Evolutionary conservation across 495 filamentous ascomycete genomes (phyloP), one percentile per base, ranked within the genome.

Genomic region (Corynascus novoguineensis): DNA sequence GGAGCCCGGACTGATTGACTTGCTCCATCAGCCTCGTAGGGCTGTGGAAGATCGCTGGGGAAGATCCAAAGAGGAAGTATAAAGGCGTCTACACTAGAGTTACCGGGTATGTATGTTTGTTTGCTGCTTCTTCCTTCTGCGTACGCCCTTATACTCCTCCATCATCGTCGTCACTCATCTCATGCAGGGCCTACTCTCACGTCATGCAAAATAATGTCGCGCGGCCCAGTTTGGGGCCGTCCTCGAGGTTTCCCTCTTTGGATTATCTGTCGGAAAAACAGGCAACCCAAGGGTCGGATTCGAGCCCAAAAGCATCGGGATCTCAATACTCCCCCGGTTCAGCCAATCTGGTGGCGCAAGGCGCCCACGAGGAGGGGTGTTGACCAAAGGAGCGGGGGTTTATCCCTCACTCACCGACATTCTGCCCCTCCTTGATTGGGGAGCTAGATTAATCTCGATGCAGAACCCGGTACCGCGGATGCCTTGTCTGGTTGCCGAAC

Each of bases 401-500:
- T 14, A n/a, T 41, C 25, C 37, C 50, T 53, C 50, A 53, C 50
- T 53, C 50, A 53, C 50, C 50, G 50, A 53, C 50, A 53, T 53
- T 53, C 50, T 42, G n/a, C 49, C 50, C 35, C 50, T 42, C 37
- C 31, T 38, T 19, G 21, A n/a, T n/a, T n/a, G n/a, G n/a, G n/a
- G n/a, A 11, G 9, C 21, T 3, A 6, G 40, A 24, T 44, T n/a
- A n/a, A n/a, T n/a, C n/a, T n/a, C 19, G 40, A 44, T 44, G 10
- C 11, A 35, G 11, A 35, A 6, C 34, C 34, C 5, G 25, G 28
- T 27, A 4, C 21, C 12, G 24, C 24, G 22, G 17, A 15, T 32
- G 46, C n/a, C 44, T 25, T 46, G 44, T 42, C 6, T 0, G 41
- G 12, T 44, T 12, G 5, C 19, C n/a, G n/a, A n/a, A n/a, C n/a